Conservation (phyloP, 306 rosid species). For the Vigna nakashimae region DNA sequence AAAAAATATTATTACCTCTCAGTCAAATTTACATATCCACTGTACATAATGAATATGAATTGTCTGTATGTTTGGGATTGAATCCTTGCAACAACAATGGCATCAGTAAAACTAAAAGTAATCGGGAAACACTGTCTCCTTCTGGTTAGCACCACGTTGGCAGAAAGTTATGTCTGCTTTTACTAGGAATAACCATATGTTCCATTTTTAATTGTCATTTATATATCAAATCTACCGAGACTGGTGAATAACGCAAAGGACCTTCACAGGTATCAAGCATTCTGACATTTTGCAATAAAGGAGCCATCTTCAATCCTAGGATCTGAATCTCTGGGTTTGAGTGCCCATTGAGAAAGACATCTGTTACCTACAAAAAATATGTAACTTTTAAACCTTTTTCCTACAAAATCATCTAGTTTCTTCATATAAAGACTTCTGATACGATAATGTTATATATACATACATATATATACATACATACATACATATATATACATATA, state of each 20-base stretch:
- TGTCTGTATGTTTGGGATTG: slow-evolving; percentile 9
- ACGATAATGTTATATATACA: neutral
- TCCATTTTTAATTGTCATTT: slow-evolving; percentile 8
- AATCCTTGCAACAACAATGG: slow-evolving; percentile 19
- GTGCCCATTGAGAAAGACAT: slow-evolving; percentile 67
- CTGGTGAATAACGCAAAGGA: slow-evolving; percentile 51
- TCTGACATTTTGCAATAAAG: slow-evolving; percentile 52
- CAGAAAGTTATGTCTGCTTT: slow-evolving; percentile 23
- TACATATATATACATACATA: too few relatives aligned
- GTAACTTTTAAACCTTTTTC: neutral
- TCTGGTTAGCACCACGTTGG: slow-evolving; percentile 30
- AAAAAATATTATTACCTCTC: slow-evolving; percentile 13
- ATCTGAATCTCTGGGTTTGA: slow-evolving; percentile 62
- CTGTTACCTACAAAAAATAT: slow-evolving; percentile 62
- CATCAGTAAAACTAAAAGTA: slow-evolving; percentile 12
- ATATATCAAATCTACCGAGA: slow-evolving; percentile 23
- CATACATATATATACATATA: neutral
- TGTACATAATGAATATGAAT: slow-evolving; percentile 34
- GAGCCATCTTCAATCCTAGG: slow-evolving; percentile 61
- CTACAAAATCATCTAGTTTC: neutral
- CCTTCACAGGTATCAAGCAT: slow-evolving; percentile 44
- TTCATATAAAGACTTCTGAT: neutral
- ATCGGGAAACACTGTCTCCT: slow-evolving; percentile 29
- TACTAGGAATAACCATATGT: slow-evolving; percentile 8
- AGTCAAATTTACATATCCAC: slow-evolving; percentile 20